A percentile compares a stretch with the other conserved stretches of the same genome.
phyloP scores from a whole-genome alignment of 768 basidiomycete species.

The Filobasidium floriforme region DNA sequence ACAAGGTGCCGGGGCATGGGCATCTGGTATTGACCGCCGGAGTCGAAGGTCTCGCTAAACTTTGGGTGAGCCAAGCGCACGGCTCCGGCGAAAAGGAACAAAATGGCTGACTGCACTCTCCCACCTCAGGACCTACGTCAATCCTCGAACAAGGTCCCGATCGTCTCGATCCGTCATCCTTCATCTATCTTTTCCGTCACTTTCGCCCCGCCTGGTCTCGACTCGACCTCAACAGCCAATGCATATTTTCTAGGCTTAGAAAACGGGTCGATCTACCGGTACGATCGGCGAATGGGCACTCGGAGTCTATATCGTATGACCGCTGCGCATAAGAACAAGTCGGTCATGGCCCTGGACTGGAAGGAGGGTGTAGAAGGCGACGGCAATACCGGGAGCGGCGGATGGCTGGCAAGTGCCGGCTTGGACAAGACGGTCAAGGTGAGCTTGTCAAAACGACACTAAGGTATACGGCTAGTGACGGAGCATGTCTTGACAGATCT shows the following conservation, averaged over 20 bases:
- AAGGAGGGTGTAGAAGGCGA: conserved; percentile 26
- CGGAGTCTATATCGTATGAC: conserved; percentile 31
- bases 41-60: conserved; percentile 35
- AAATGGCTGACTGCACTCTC: too few relatives aligned
- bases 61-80: conserved; percentile 38
- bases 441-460: conserved; percentile 14
- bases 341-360: conserved; percentile 43
- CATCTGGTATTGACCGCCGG: conserved; percentile 39
- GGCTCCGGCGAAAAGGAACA: too few relatives aligned
- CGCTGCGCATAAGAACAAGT: conserved; percentile 40
- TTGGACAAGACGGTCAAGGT: conserved; percentile 40
- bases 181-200: conserved; percentile 33
- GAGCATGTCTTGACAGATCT: conserved; percentile 29
- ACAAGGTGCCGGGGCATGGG: conserved; percentile 29
- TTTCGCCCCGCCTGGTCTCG: conserved; percentile 32
- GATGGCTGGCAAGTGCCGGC: conserved; percentile 44
- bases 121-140: conserved; percentile 43
- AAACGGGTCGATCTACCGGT: conserved; percentile 38
- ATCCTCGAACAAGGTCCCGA: conserved; percentile 19
- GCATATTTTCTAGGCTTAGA: conserved; percentile 35
- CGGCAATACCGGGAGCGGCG: conserved; percentile 24
- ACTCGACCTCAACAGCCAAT: conserved; percentile 25
- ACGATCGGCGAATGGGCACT: conserved; percentile 33
- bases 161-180: conserved; percentile 31
- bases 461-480: not conserved